Conservation (phyloP, 805 yeast genomes). For the Metschnikowia lachancei region DNA sequence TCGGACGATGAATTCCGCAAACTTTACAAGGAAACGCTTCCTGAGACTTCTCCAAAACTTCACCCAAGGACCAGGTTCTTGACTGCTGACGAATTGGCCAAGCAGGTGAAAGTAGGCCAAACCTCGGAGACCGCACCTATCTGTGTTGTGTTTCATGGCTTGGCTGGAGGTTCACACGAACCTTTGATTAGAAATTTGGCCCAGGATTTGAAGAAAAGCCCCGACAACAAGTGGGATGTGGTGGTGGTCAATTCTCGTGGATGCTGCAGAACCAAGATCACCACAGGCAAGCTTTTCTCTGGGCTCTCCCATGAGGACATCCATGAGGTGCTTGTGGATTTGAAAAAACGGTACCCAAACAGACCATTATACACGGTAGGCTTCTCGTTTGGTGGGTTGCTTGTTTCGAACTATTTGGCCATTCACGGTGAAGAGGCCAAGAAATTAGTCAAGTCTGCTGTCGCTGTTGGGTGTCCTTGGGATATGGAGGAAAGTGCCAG, state of each 20-base stretch:
- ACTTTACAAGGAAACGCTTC: slow-evolving; percentile 29
- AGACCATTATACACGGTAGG: slow-evolving; percentile 70
- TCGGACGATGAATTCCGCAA: slow-evolving; percentile 26
- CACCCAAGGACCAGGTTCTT: slow-evolving; percentile 56
- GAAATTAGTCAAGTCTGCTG: slow-evolving; percentile 47
- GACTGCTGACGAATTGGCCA: slow-evolving; percentile 43
- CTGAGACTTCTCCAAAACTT: slow-evolving; percentile 36
- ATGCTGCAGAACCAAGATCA: slow-evolving; percentile 65
- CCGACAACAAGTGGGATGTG: slow-evolving; percentile 50
- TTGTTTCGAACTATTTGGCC: slow-evolving; percentile 70
- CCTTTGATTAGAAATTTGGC: slow-evolving; percentile 64
- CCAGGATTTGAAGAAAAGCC: slow-evolving; percentile 28
- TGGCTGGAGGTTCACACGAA: slow-evolving; percentile 85
- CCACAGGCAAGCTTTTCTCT: slow-evolving; percentile 67
- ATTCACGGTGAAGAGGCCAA: slow-evolving; percentile 44
- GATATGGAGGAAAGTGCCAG: slow-evolving; percentile 54
- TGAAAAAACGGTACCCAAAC: slow-evolving; percentile 53
- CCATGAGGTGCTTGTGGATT: slow-evolving; percentile 49
- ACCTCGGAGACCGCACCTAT: slow-evolving; percentile 50
- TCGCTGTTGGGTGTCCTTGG: slow-evolving; percentile 68
- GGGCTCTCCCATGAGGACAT: slow-evolving; percentile 74
- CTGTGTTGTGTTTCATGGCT: slow-evolving; percentile 67
- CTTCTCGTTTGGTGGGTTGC: slow-evolving; percentile 74
- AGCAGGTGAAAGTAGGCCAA: slow-evolving; percentile 14
- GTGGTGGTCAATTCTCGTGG: slow-evolving; percentile 75